Evolutionary conservation across 495 filamentous ascomycete genomes (phyloP).

Genomic region (Aeminium ludgeri): DNA sequence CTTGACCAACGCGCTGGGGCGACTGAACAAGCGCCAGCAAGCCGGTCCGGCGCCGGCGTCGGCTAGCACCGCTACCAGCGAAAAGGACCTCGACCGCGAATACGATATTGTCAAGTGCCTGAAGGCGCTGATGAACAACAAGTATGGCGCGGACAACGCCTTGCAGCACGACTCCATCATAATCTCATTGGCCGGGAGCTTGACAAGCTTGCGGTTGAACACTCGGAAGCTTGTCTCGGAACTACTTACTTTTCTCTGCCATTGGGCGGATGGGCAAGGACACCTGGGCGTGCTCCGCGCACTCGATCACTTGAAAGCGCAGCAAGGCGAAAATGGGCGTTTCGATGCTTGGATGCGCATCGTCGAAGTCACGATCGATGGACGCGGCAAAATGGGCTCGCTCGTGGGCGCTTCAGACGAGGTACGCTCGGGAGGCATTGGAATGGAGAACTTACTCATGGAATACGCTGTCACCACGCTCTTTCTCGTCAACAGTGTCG

Average conservation of each 20-base stretch:
- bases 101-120: conserved; percentile 97
- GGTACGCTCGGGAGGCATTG: conserved; percentile 88
- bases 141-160: conserved; percentile 96
- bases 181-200: conserved; percentile 67
- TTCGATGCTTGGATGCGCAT: conserved; percentile 99
- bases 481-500: conserved; percentile 90
- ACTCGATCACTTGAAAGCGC: conserved; percentile 77
- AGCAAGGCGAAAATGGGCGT: conserved; percentile 82
- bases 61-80: conserved; percentile 38
- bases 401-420: conserved; percentile 94
- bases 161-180: conserved; percentile 76
- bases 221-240: conserved; percentile 93
- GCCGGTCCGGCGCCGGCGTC: conserved; percentile 44
- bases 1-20: conserved; percentile 78
- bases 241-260: conserved; percentile 89
- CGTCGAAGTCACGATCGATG: conserved; percentile 93
- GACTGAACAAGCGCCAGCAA: conserved; percentile 76
- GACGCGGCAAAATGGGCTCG: conserved; percentile 94
- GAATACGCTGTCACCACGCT: conserved; percentile 94
- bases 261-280: conserved; percentile 90
- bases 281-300: conserved; percentile 87
- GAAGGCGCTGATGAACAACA: conserved; percentile 97
- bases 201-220: conserved; percentile 76
- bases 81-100: conserved; percentile 83
- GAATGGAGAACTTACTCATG: conserved; percentile 98